A percentile compares a stretch with the other conserved stretches of the same genome.
Evolutionary conservation across 306 rosid genomes (phyloP).

Genomic region (Castanea crenata): DNA sequence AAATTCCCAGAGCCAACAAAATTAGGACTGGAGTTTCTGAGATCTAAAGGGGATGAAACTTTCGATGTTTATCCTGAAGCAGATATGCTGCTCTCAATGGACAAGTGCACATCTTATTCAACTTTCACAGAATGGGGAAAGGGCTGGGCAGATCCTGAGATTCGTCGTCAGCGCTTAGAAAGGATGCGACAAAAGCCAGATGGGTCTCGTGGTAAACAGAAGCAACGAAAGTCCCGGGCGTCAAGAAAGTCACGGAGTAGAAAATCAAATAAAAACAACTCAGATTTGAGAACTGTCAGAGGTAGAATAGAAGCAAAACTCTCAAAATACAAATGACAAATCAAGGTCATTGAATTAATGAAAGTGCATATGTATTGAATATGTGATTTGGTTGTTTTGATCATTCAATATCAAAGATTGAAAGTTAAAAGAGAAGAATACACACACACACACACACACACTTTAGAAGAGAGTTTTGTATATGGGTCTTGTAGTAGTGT

Average conservation of each 20-base stretch:
- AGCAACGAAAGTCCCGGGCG: slow-evolving; percentile 16
- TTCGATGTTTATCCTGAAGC: slow-evolving; percentile 78
- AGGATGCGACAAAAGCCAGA: slow-evolving; percentile 33
- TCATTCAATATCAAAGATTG: background rate
- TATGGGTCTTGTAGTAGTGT: background rate
- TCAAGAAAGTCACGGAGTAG: slow-evolving; percentile 38
- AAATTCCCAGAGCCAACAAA: slow-evolving; percentile 69
- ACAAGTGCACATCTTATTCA: slow-evolving; percentile 49
- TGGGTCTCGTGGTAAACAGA: slow-evolving; percentile 17
- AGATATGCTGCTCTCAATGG: slow-evolving; percentile 70
- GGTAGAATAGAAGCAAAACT: slow-evolving; percentile 71
- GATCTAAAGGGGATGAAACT: slow-evolving; percentile 34
- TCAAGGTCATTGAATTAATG: background rate
- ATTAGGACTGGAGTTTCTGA: slow-evolving; percentile 58
- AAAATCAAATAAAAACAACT: slow-evolving; percentile 29
- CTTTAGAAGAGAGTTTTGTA: background rate
- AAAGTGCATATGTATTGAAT: background rate
- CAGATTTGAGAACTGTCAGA: slow-evolving; percentile 48
- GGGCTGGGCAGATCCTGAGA: slow-evolving; percentile 97
- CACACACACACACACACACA: no score
- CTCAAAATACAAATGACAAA: slow-evolving; percentile 29
- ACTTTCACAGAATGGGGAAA: slow-evolving; percentile 84
- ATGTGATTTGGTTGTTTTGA: background rate
- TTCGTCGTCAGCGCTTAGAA: slow-evolving; percentile 76
- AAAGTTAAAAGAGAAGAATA: background rate